phyloP scores from a whole-genome alignment of 257 asterid genomes.

The Orobanche coerulescens region DNA sequence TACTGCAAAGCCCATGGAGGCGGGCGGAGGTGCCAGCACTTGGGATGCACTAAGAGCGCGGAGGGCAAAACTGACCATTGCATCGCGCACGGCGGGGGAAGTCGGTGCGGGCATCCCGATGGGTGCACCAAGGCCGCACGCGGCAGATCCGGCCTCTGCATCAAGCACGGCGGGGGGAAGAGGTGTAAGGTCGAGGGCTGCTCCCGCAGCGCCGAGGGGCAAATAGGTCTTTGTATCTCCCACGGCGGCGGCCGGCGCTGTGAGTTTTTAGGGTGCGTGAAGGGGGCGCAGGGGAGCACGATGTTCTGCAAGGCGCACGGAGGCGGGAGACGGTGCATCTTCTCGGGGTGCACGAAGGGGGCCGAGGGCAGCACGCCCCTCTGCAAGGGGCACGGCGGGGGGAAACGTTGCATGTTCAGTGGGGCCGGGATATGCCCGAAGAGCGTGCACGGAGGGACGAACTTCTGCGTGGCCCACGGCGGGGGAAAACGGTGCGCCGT shows the following conservation, averaged over 20 bases:
- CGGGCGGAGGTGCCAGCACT: slow-evolving; percentile 63
- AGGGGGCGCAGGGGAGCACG: slow-evolving; percentile 95
- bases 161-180: slow-evolving; percentile 92
- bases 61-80: slow-evolving; percentile 89
- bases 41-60: slow-evolving; percentile 91
- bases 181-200: slow-evolving; percentile 79
- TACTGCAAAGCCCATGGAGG: slow-evolving; percentile 96
- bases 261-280: slow-evolving; percentile 42
- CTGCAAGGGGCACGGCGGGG: slow-evolving; percentile 98
- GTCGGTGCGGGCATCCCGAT: slow-evolving; percentile 48
- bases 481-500: slow-evolving; percentile 82
- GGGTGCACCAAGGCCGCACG: slow-evolving; percentile 89
- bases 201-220: slow-evolving; percentile 89
- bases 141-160: slow-evolving; percentile 89
- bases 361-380: slow-evolving; percentile 94
- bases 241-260: slow-evolving; percentile 97
- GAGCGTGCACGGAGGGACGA: slow-evolving; percentile 93
- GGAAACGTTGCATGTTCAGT: slow-evolving; percentile 74
- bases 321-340: slow-evolving; percentile 89
- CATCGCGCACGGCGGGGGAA: slow-evolving; percentile 94
- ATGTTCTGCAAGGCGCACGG: slow-evolving; percentile 88
- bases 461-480: slow-evolving; percentile 87
- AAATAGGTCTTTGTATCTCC: slow-evolving; percentile 77
- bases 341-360: slow-evolving; percentile 78
- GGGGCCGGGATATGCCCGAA: slow-evolving; percentile 95